Base-by-base conservation (phyloP, 2,329 filamentous ascomycete species). In the Cyclaneusma minus region DNA sequence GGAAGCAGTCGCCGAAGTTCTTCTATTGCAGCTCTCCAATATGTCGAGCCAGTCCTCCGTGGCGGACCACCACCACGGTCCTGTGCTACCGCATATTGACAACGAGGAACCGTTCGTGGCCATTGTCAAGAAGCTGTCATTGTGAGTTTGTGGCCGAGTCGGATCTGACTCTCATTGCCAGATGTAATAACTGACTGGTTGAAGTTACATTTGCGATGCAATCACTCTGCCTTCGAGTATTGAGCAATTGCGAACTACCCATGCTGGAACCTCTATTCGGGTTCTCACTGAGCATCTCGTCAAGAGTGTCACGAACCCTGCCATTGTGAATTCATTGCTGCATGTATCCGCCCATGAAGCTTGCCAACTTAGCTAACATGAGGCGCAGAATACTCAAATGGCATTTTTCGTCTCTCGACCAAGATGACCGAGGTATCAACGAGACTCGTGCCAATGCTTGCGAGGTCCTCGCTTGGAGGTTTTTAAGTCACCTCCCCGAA, bases 381-480 rank as follows among this genome's bases (percentile, higher is more conserved):
- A 15, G 23, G 10, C 21, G n/a, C 29, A 82, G 77, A 25, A 77
- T 76, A 2, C 56, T 84, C 16, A 79, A 77, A 44, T 81, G 75
- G 60, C 77, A 85, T 43, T 87, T 76, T 33, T 56, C 65, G 13
- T 62, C 67, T 8, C 55, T 62, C 17, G 74, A 78, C 34, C 58
- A 50, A 16, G 60, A 63, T 24, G 61, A 77, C 31, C 67, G 68
- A 32, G 70, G 71, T 4, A 52, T 85, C 16, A 68, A 71, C 30
- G 66, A 77, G 30, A 67, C 76, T 9, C 64, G 79, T 28, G 76
- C 75, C 12, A 68, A 70, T 43, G 78, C 76, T 15, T 85, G 79
- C 43, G 80, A 87, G 53, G 78, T 83, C 34, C 76, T 83, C 9
- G 80, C 80, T 19, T 84, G 78, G 75, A 67, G 79, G 20, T 82